Base-by-base conservation (phyloP, 768 basidiomycete genomes). In the Russula emetica region DNA sequence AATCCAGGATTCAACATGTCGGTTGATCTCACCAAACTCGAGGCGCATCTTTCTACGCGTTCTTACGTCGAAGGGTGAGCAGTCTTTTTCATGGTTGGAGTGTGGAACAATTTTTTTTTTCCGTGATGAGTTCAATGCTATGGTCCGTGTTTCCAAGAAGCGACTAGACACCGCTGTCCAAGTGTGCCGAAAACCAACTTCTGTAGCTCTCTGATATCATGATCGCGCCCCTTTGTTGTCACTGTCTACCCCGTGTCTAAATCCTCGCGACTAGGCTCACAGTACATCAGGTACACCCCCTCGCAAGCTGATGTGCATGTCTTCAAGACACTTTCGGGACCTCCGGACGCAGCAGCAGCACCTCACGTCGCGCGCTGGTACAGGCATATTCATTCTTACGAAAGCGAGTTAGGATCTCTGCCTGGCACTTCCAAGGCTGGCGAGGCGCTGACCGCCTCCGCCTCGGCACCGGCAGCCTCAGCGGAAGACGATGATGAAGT, bases 141-240 rank as follows among this genome's bases (percentile, higher is more conserved):
- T 92, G 92, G 91, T 93, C 90, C 91, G 91, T 92, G 90, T 92
- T 92, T 90, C 91, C 84, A 86, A 92, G 88, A 85, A 84, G 88
- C 85, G 89, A 85, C 80, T 87, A 94, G 91, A 92, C 87, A 89
- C 83, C 90, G 87, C 88, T 85, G 83, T 76, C 77, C 28, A 79
- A 82, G 74, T 74, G 78, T 91, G 90, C 87, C 79, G 90, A 92
- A 71, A 88, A 72, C 70, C 68, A 70, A 76, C 75, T 77, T 80
- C 87, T 64, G 81, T 86, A 83, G 87, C 86, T 74, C 71, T 84
- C 89, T 92, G 90, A 92, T 55, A 26, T 49, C 22, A 36, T 51
- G 47, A 30, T 22, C 20, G 28, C 24, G 20, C 47, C 71, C 66
- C n/a, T 61, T 68, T 55, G 32, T 57, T 30, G 30, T 57, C 36